Conservation (phyloP, 1,284 basidiomycete genomes). For the Phenoliferia sp. region DNA sequence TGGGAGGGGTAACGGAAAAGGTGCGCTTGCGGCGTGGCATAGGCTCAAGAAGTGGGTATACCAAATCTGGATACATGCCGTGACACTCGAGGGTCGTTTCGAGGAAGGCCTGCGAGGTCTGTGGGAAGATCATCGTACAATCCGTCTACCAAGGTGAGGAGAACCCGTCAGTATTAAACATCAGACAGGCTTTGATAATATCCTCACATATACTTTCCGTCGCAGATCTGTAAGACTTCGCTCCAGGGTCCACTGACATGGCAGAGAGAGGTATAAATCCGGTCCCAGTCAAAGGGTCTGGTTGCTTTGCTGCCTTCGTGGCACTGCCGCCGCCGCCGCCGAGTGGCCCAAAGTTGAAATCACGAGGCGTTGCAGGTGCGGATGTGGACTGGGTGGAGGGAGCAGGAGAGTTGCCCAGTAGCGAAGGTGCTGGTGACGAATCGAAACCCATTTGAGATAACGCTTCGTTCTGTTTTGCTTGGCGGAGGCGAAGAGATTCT, state of each 20-base stretch:
- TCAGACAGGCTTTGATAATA: neutral
- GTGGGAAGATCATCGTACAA: constrained; percentile 1
- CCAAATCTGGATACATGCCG: neutral
- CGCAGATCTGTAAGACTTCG: constrained; percentile 14
- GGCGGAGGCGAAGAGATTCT: neutral
- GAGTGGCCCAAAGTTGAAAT: neutral
- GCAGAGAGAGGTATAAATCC: constrained; percentile 7
- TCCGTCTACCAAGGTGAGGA: neutral
- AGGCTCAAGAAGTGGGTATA: neutral
- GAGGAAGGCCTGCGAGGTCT: neutral
- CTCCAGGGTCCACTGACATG: constrained; percentile 1
- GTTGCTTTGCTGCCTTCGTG: neutral
- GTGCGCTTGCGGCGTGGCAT: no score
- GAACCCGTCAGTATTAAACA: neutral
- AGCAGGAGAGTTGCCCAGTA: neutral
- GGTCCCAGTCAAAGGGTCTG: neutral
- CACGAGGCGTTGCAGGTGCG: neutral
- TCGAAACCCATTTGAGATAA: neutral
- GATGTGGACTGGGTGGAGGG: neutral
- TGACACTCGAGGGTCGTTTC: neutral
- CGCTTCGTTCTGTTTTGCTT: neutral
- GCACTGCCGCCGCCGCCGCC: neutral
- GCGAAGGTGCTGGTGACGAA: neutral
- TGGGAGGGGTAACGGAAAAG: no score
- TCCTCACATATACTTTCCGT: constrained; percentile 15